These are phyloP conservation scores for Rhizophagus sp. DNA, from an alignment of 192 early-diverging fungal species.

Conservation along the genomic window DNA sequence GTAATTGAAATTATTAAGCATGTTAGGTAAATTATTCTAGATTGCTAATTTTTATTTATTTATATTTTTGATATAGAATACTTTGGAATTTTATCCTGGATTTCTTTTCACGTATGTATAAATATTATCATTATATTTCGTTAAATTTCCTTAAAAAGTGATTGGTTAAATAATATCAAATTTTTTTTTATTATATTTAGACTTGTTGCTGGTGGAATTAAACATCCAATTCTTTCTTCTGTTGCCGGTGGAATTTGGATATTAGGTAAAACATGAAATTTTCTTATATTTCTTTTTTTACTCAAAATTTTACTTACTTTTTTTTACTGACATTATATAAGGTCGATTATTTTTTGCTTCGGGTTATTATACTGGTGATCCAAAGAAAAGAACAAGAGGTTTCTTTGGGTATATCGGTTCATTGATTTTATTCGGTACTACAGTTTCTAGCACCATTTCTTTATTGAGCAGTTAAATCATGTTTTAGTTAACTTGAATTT, in stretches of 20 bases:
- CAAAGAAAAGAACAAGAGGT: constrained; percentile 55
- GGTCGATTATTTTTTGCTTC: constrained; percentile 55
- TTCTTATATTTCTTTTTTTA: background rate
- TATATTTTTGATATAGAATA: constrained; percentile 50
- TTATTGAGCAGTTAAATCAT: background rate
- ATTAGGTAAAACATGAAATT: constrained; percentile 12
- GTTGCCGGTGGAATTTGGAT: constrained; percentile 56
- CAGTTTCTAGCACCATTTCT: background rate
- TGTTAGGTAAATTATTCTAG: background rate
- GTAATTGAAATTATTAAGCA: background rate
- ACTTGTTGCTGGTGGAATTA: constrained; percentile 52
- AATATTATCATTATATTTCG: background rate
- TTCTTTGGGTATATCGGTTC: constrained; percentile 52
- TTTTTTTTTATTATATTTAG: constrained; percentile 43
- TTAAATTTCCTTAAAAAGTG: background rate
- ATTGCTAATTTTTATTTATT: background rate
- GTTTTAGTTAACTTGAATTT: too few species aligned
- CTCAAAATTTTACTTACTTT: background rate
- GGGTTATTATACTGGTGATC: constrained; percentile 63
- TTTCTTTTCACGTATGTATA: constrained; percentile 40
- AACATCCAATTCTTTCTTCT: constrained; percentile 56
- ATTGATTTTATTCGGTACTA: constrained; percentile 44
- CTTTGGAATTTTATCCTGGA: constrained; percentile 59
- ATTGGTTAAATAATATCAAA: background rate
- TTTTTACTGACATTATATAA: too few species aligned